Conservation (phyloP, 495 filamentous ascomycete genomes). For the Chaetomium tenue region DNA sequence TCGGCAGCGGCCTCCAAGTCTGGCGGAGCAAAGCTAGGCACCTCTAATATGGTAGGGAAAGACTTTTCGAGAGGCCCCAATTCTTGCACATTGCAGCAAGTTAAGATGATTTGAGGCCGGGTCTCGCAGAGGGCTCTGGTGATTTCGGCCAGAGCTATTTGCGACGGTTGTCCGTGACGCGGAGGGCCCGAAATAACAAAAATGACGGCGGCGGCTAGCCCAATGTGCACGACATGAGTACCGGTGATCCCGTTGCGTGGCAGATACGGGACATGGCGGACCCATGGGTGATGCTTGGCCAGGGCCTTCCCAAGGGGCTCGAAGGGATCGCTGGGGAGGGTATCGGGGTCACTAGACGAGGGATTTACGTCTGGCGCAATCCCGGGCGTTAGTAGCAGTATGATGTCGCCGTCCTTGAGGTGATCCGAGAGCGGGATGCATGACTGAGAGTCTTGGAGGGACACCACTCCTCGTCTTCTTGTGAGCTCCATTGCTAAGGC, state of each 20-base stretch:
- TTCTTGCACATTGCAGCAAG: conserved; percentile 45
- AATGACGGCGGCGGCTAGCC: conserved; percentile 52
- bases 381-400: conserved; percentile 61
- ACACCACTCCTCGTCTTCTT: conserved; percentile 16
- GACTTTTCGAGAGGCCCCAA: conserved; percentile 37
- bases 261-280: conserved; percentile 62
- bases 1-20: conserved; percentile 56
- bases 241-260: conserved; percentile 56
- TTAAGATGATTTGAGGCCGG: conserved; percentile 51
- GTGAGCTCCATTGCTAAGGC: conserved; percentile 7
- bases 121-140: conserved; percentile 46
- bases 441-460: conserved; percentile 39
- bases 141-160: conserved; percentile 46
- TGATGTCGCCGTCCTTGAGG: conserved; percentile 48
- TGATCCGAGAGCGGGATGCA: conserved; percentile 44
- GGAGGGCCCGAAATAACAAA: conserved; percentile 52
- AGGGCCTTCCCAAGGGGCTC: conserved; percentile 58
- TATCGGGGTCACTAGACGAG: conserved; percentile 15
- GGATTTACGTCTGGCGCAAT: conserved; percentile 45
- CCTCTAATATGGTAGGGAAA: conserved; percentile 50
- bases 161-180: conserved; percentile 37
- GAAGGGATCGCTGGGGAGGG: conserved; percentile 52
- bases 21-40: conserved; percentile 47
- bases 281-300: conserved; percentile 52
- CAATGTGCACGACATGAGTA: conserved; percentile 60